Base-by-base conservation (phyloP, 2,329 filamentous ascomycete species). In the Aspergillus sp. region DNA sequence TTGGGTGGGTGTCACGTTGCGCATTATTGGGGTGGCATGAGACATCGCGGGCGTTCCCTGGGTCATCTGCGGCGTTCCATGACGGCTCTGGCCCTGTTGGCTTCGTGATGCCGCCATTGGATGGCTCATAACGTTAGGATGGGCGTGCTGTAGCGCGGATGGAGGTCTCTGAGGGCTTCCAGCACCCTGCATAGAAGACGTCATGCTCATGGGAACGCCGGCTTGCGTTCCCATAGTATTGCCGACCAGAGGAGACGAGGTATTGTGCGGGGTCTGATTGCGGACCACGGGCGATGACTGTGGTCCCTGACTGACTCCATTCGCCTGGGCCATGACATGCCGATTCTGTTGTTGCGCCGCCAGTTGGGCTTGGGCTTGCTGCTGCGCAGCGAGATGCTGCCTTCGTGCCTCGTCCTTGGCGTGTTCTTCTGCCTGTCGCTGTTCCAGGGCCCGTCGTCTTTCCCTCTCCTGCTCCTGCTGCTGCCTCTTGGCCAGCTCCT, bases 381-480 rank as follows among this genome's bases (percentile, higher is more conserved):
- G 60, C 74, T 81, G 60, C 74, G 77, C 70, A 19, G 66, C 70
- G 30, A 70, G 53, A 49, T 73, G 69, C 47, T 74, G 71, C 50
- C 68, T 64, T 32, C 69, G 67, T 19, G 62, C 62, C 55, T 74
- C 72, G 33, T 75, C 71, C 52, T 69, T 72, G 8, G 67, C 65
- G 45, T 70, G 70, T 57, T 73, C 78, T 63, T 76, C 75, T 22
- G 68, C 69, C 55, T 75, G 72, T 26, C 73, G 71, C 54, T 73
- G 65, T 59, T 75, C 70, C 50, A 71, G 55, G 63, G 74, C 67
- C 61, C 73, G 69, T 44, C 75, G 71, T 52, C 75, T 81, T 53
- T 79, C 76, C 55, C 74, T 68, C 50, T 77, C 71, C 48, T 76
- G 73, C 47, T 79, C 75, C 57, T 76, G 73, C 58, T 76, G 72